Percentiles rank a stretch among this genome's conserved stretches.
Evolutionary conservation across 805 yeast genomes (phyloP).

Genomic region (Metschnikowia lochheadii): DNA sequence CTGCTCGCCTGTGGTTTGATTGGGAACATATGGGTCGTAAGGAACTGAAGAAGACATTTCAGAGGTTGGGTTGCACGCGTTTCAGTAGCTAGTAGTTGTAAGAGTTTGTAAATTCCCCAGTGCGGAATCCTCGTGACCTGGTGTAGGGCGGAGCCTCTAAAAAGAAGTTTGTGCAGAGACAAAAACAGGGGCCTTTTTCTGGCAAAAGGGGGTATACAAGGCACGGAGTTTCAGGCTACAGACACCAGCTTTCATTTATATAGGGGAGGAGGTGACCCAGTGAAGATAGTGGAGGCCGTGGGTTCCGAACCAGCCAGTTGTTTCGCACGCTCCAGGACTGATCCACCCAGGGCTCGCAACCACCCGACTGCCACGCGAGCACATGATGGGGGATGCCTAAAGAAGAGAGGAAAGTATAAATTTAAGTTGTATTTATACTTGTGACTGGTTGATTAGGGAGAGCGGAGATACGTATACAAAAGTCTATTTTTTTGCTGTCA

Average conservation of each 20-base stretch:
- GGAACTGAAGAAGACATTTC: conserved; percentile 75
- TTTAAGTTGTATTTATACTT: too few species aligned
- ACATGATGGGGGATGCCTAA: neutral
- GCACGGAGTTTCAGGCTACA: neutral
- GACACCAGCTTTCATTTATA: neutral
- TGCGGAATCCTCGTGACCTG: conserved; percentile 9
- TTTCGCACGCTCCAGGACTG: neutral
- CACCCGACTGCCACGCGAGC: neutral
- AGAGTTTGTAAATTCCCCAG: conserved; percentile 5
- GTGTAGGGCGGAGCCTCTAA: conserved; percentile 1
- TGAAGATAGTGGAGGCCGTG: neutral
- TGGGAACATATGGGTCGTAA: conserved; percentile 81
- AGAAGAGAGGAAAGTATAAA: neutral
- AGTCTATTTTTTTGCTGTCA: too few species aligned
- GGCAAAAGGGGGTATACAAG: neutral
- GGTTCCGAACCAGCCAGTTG: neutral
- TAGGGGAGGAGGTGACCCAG: neutral
- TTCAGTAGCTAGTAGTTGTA: neutral
- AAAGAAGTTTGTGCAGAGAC: neutral
- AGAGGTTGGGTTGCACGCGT: neutral
- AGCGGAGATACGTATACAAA: too few species aligned
- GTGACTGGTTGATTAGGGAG: too few species aligned
- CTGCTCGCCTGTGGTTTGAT: conserved; percentile 50
- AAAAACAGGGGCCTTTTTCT: neutral
- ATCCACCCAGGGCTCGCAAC: neutral